Evolutionary conservation across 805 yeast genomes (phyloP).

Genomic region (Aciculoconidium aculeatum): DNA sequence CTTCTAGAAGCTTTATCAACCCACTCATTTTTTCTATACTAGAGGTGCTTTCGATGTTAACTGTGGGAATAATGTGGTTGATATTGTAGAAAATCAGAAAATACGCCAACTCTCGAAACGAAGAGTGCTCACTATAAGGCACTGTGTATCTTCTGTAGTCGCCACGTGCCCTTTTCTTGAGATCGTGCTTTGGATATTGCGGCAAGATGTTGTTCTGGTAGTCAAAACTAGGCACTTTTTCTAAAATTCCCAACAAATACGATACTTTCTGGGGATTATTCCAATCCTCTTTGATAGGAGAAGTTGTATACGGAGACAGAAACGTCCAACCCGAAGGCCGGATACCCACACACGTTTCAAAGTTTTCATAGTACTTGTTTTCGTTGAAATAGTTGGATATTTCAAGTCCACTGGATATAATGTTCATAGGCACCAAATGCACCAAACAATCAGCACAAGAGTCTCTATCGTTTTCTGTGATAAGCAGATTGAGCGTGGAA

Average conservation of each 20-base stretch:
- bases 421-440: constrained; percentile 69
- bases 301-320: constrained; percentile 8
- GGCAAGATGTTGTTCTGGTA: constrained; percentile 26
- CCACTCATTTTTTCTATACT: constrained; percentile 24
- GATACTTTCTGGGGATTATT: constrained; percentile 1
- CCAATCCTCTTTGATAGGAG: constrained; percentile 2
- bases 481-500: constrained; percentile 27
- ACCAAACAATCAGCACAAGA: constrained; percentile 37
- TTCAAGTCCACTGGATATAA: constrained; percentile 39
- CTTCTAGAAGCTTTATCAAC: constrained; percentile 29
- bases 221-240: constrained; percentile 15
- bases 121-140: constrained; percentile 94
- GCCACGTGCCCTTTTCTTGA: constrained; percentile 13
- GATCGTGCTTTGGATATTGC: constrained; percentile 16
- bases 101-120: constrained; percentile 69
- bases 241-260: constrained; percentile 1
- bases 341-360: constrained; percentile 62
- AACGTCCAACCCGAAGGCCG: constrained; percentile 93
- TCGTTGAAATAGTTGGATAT: constrained; percentile 46
- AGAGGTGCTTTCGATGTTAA: constrained; percentile 35
- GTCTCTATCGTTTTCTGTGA: too few relatives aligned
- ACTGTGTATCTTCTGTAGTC: constrained; percentile 49
- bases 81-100: constrained; percentile 53
- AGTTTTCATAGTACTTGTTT: constrained; percentile 38
- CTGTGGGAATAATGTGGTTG: constrained; percentile 71